These are phyloP conservation scores for Phytopythium chamaehyphon DNA, from an alignment of 352 stramenopile species.

Conservation along the genomic window DNA sequence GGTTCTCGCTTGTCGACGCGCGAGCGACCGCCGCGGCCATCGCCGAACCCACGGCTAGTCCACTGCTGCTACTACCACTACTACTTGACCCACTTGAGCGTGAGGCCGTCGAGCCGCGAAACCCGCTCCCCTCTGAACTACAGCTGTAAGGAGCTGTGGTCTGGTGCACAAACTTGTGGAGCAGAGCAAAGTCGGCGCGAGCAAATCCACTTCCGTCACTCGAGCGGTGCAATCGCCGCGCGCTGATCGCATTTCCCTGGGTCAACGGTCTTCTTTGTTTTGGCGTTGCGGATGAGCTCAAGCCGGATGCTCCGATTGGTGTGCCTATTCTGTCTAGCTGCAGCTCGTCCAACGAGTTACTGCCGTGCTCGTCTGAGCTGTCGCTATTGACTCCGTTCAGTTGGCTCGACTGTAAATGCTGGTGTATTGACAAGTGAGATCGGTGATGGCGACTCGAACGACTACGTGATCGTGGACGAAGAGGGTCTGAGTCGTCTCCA, in stretches of 20 bases:
- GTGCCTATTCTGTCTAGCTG: too few species aligned
- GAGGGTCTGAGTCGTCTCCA: background rate
- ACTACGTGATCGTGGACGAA: background rate
- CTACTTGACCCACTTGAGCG: background rate
- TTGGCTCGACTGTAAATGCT: constrained; percentile 5
- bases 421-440: background rate
- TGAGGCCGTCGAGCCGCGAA: background rate
- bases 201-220: constrained; percentile 20
- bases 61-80: background rate
- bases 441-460: background rate
- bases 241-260: constrained; percentile 27
- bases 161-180: constrained; percentile 75
- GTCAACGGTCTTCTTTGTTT: constrained; percentile 41
- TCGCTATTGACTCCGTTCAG: background rate
- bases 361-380: background rate
- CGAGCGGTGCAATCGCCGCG: constrained; percentile 25
- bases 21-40: constrained; percentile 3
- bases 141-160: constrained; percentile 7
- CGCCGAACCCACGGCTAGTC: constrained; percentile 3
- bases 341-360: background rate
- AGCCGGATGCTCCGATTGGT: background rate
- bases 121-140: background rate
- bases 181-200: constrained; percentile 45
- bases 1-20: background rate
- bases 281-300: background rate